Conservation (phyloP, 2,329 filamentous ascomycete genomes). For the Fusarium sp. region DNA sequence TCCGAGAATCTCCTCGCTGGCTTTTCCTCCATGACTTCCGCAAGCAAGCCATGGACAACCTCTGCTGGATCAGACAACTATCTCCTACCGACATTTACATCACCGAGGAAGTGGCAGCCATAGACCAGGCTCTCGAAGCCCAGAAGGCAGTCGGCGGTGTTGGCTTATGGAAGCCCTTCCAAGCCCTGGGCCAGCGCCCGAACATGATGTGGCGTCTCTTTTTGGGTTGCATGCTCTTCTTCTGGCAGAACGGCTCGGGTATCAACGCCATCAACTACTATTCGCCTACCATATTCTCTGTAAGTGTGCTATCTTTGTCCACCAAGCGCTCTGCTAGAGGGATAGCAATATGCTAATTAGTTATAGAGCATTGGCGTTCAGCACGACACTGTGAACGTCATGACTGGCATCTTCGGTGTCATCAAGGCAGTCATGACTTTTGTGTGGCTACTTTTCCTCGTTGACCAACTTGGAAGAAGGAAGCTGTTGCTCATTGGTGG, state of each 20-base stretch:
- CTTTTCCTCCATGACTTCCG: conserved; percentile 66
- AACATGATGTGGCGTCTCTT: conserved; percentile 71
- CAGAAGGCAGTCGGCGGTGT: conserved; percentile 72
- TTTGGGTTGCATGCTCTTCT: conserved; percentile 72
- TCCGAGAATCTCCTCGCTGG: conserved; percentile 70
- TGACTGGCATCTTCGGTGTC: conserved; percentile 76
- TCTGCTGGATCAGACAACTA: conserved; percentile 68
- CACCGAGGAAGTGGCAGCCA: conserved; percentile 34
- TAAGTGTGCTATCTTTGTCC: background rate
- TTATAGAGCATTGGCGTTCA: conserved; percentile 29
- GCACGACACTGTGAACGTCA: conserved; percentile 53
- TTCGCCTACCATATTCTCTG: conserved; percentile 38
- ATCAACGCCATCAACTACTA: conserved; percentile 44
- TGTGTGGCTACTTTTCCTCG: conserved; percentile 72
- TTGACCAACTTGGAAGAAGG: conserved; percentile 62
- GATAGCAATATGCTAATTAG: background rate
- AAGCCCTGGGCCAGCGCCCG: conserved; percentile 28
- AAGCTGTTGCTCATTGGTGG: conserved; percentile 71
- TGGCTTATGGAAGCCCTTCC: conserved; percentile 40
- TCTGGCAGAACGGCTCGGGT: conserved; percentile 75
- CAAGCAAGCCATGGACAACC: conserved; percentile 61
- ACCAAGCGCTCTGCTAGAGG: background rate
- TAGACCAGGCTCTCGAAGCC: conserved; percentile 56
- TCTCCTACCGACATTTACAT: conserved; percentile 58
- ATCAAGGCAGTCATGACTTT: conserved; percentile 74